These are phyloP conservation scores for Cucumis hystrix DNA, from an alignment of 306 rosid species.

Conservation along the genomic window DNA sequence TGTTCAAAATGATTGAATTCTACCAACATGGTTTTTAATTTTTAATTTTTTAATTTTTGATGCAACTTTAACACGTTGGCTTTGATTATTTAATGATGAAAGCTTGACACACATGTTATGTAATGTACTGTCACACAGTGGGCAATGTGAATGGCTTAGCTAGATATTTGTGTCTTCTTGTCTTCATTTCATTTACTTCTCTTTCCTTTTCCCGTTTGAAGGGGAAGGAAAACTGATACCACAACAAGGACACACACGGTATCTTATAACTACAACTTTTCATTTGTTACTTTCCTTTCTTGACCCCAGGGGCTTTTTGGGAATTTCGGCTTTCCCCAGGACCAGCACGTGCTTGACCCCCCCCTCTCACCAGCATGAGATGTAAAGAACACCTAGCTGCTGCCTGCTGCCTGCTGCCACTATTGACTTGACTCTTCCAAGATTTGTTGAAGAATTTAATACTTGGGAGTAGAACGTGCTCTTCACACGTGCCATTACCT, in stretches of 20 bases:
- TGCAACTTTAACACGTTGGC: not conserved
- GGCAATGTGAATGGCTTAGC: not conserved
- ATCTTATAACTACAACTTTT: not conserved
- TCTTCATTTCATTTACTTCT: not conserved
- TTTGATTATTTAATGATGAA: constrained; percentile 5
- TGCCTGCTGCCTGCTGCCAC: constrained; percentile 5
- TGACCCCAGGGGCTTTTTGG: constrained; percentile 56
- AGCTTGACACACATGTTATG: not conserved
- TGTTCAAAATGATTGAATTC: not conserved
- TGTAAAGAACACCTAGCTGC: constrained; percentile 7
- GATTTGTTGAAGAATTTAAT: constrained; percentile 16
- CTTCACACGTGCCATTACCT: constrained; percentile 18
- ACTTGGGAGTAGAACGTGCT: constrained; percentile 15
- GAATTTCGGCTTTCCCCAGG: constrained; percentile 54
- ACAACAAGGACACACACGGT: not conserved
- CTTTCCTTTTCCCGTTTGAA: not conserved
- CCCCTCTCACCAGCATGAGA: constrained; percentile 26
- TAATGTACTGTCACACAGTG: not conserved
- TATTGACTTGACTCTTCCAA: constrained; percentile 4
- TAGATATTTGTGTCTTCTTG: not conserved
- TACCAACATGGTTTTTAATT: not conserved
- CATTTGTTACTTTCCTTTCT: constrained; percentile 4
- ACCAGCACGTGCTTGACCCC: constrained; percentile 20
- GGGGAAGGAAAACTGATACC: not conserved
- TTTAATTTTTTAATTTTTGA: not conserved